A percentile compares a stretch with the other conserved stretches of the same genome.
Evolutionary conservation across 768 basidiomycete species (phyloP).

Genomic region (Boletus subcaerulescens): DNA sequence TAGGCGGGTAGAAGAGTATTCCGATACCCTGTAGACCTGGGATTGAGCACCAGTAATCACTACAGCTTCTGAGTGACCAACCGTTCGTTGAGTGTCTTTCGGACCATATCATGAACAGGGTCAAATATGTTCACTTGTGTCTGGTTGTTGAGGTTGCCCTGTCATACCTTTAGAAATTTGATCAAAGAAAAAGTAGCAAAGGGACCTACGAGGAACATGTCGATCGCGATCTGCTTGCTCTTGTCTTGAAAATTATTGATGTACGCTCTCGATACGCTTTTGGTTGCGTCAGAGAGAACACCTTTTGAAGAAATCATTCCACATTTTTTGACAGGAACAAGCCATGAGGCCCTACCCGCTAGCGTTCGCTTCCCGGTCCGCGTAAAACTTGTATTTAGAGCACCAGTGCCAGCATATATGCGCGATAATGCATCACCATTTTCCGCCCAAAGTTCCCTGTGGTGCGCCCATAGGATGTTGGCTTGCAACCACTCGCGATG

Average conservation of each 20-base stretch:
- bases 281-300: slow-evolving; percentile 92
- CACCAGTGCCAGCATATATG: slow-evolving; percentile 92
- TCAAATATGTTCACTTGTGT: slow-evolving; percentile 88
- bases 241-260: slow-evolving; percentile 98
- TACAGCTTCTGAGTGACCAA: slow-evolving; percentile 25
- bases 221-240: slow-evolving; percentile 90
- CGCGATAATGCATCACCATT: slow-evolving; percentile 91
- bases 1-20: slow-evolving; percentile 79
- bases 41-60: background rate
- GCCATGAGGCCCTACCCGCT: slow-evolving; percentile 50
- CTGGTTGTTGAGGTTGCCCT: slow-evolving; percentile 94
- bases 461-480: slow-evolving; percentile 73
- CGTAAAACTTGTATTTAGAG: slow-evolving; percentile 95
- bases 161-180: background rate
- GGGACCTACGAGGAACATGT: slow-evolving; percentile 81
- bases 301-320: slow-evolving; percentile 42
- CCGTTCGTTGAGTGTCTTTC: slow-evolving; percentile 68
- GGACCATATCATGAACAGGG: slow-evolving; percentile 87
- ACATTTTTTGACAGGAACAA: background rate
- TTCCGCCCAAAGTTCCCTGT: slow-evolving; percentile 96
- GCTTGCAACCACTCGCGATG: slow-evolving; percentile 74
- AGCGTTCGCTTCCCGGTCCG: slow-evolving; percentile 92
- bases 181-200: slow-evolving; percentile 1
- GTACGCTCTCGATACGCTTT: slow-evolving; percentile 93
- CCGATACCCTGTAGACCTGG: slow-evolving; percentile 50